A percentile compares a stretch with the other conserved stretches of the same genome.
Evolutionary conservation across 768 basidiomycete genomes (phyloP).

Genomic region (Trametopsis cervina): DNA sequence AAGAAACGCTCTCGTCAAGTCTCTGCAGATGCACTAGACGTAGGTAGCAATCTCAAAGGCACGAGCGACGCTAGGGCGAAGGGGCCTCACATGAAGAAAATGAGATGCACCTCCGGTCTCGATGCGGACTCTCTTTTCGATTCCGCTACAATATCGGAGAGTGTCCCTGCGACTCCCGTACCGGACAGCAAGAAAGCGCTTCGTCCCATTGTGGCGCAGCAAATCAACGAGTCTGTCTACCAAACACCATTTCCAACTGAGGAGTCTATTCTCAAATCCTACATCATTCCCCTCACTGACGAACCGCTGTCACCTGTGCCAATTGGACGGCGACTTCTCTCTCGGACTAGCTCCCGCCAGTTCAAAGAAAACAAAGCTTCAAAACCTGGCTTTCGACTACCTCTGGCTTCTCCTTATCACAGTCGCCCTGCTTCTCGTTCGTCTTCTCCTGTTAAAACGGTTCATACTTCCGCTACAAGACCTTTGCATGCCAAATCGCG

Average conservation of each 20-base stretch:
- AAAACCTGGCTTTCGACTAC: conserved; percentile 10
- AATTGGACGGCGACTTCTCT: conserved; percentile 24
- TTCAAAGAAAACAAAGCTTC: conserved; percentile 32
- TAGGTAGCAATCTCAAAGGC: background rate
- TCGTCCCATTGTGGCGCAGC: conserved; percentile 8
- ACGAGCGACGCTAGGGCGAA: conserved; percentile 14
- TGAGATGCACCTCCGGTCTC: conserved; percentile 21
- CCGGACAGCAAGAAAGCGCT: background rate
- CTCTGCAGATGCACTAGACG: conserved; percentile 10
- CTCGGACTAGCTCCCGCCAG: conserved; percentile 33
- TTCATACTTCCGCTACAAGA: conserved; percentile 17
- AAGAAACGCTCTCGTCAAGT: conserved; percentile 41
- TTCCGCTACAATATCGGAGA: background rate
- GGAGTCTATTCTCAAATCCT: conserved; percentile 10
- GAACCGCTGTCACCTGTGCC: conserved; percentile 41
- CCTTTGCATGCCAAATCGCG: conserved; percentile 30
- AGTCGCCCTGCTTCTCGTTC: conserved; percentile 36
- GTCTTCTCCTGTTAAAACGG: conserved; percentile 27
- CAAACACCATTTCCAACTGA: conserved; percentile 12
- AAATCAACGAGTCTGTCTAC: conserved; percentile 8
- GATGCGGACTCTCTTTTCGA: background rate
- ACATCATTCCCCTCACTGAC: conserved; percentile 17
- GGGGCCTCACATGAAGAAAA: conserved; percentile 26
- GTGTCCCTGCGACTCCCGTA: conserved; percentile 8
- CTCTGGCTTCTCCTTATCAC: conserved; percentile 39